Base-by-base conservation (phyloP, 1,284 basidiomycete species). In the Malassezia arunalokei region DNA sequence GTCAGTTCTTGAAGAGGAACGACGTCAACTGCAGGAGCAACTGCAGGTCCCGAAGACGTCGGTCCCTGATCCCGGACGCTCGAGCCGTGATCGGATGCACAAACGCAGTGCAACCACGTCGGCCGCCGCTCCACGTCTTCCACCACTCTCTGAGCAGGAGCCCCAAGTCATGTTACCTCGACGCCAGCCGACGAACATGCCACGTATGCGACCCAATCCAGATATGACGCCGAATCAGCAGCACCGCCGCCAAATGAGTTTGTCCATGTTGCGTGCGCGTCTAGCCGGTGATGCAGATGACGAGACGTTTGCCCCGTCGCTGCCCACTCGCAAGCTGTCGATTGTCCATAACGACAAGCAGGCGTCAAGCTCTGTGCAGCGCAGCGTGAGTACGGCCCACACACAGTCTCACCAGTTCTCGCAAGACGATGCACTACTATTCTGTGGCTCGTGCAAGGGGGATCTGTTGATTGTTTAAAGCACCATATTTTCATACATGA, bases 191-290 rank as follows among this genome's bases (percentile, higher is more conserved):
- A 15, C 46, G 8, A 43, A 46, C 9, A 47, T 11, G 30, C 33
- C 29, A 20, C 32, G 43, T 12, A 51, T 32, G 43, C 32, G 28
- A 11, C 47, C 12, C 8, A 31, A 35, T 24, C 40, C 38, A 8
- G 38, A 41, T 8, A 32, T 59, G 5, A 43, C 58, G 7, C 35
- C 55, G 3, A 45, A 24, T 14, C 58, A 59, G 42, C 47, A 44
- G 24, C 58, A 59, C 39, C 54, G 48, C 1, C 47, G 58, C 14
- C 33, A 44, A 11, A 50, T 49, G 29, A 47, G 43, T 14, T 42
- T 59, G 41, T 50, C 52, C 32, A 57, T 59, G 58, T 46, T 59
- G 9, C 47, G 53, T n/a, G 58, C 58, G 6, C 54, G 58, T n/a
- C 53, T 59, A 35, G 39, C 37, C 9, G 29, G 38, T 3, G 50